These are phyloP conservation scores for Trametes cubensis DNA, from an alignment of 768 basidiomycete genomes.

Conservation along the genomic window DNA sequence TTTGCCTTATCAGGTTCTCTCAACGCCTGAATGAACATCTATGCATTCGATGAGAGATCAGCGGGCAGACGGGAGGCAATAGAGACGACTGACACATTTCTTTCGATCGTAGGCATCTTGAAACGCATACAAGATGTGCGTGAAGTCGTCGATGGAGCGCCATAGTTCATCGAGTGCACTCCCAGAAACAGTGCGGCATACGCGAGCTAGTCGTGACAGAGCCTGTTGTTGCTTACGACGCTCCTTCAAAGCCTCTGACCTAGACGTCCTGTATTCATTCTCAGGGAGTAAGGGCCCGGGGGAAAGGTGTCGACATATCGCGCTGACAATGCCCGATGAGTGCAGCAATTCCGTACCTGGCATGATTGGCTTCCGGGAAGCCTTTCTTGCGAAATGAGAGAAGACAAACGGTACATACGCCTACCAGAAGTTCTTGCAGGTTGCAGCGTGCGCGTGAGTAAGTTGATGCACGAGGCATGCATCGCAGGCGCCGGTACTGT, in stretches of 20 bases:
- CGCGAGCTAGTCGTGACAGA: background rate
- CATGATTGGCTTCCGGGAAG: too few species aligned
- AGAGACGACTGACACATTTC: background rate
- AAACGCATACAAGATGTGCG: background rate
- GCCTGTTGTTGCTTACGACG: background rate
- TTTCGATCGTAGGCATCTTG: background rate
- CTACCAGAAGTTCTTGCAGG: too few species aligned
- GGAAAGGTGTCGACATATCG: too few species aligned
- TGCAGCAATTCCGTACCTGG: too few species aligned
- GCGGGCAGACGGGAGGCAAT: background rate
- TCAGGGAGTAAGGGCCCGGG: too few species aligned
- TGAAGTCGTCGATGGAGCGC: background rate
- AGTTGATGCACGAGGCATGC: too few species aligned
- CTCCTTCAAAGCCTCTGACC: constrained; percentile 43
- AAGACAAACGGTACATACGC: too few species aligned
- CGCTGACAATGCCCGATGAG: too few species aligned
- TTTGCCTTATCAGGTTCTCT: background rate
- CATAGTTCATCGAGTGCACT: background rate
- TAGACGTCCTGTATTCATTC: too few species aligned
- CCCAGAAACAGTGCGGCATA: background rate
- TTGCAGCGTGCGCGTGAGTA: too few species aligned
- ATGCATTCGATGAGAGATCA: background rate
- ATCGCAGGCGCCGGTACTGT: too few species aligned
- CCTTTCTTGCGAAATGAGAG: too few species aligned
- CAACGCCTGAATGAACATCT: background rate